These are phyloP conservation scores for Chlorociboria aeruginascens DNA, from an alignment of 495 filamentous ascomycete species.

Conservation along the genomic window DNA sequence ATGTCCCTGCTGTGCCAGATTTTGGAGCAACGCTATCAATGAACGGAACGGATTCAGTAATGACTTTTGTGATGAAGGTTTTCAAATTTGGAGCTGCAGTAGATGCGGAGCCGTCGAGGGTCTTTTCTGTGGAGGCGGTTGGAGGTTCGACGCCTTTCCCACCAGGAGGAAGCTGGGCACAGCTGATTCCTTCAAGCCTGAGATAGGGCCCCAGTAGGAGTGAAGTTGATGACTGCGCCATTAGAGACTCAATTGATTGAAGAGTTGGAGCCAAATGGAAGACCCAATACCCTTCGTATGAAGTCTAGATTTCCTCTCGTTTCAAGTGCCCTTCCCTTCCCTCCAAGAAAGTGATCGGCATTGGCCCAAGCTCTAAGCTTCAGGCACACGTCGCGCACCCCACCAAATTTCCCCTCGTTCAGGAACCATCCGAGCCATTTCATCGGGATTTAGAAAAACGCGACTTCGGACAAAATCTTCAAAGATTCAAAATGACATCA, in stretches of 20 bases:
- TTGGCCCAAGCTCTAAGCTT: too few relatives aligned
- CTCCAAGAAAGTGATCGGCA: too few relatives aligned
- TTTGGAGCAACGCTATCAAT: conserved; percentile 34
- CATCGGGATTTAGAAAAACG: too few relatives aligned
- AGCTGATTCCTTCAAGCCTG: conserved; percentile 24
- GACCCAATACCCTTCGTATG: too few relatives aligned
- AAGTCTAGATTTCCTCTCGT: too few relatives aligned
- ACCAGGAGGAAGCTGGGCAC: conserved; percentile 26
- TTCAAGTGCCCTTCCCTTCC: too few relatives aligned
- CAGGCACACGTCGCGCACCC: too few relatives aligned
- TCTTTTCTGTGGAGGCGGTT: conserved; percentile 1
- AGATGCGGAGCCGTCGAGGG: conserved; percentile 1
- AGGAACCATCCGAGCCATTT: too few relatives aligned
- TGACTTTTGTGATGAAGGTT: conserved; percentile 28
- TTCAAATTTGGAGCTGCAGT: conserved; percentile 18
- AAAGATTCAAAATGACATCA: conserved; percentile 10
- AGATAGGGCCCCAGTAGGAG: conserved; percentile 7
- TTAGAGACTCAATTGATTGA: background rate
- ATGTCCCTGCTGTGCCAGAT: conserved; percentile 23
- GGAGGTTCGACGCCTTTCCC: conserved; percentile 8
- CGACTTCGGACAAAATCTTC: background rate
- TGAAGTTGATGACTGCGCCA: background rate
- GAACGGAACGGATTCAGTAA: conserved; percentile 46
- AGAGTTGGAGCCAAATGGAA: too few relatives aligned
- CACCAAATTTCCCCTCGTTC: too few relatives aligned